These are phyloP conservation scores for Mrakiaceae sp. DNA, from an alignment of 1,284 basidiomycete species.

Conservation along the genomic window DNA sequence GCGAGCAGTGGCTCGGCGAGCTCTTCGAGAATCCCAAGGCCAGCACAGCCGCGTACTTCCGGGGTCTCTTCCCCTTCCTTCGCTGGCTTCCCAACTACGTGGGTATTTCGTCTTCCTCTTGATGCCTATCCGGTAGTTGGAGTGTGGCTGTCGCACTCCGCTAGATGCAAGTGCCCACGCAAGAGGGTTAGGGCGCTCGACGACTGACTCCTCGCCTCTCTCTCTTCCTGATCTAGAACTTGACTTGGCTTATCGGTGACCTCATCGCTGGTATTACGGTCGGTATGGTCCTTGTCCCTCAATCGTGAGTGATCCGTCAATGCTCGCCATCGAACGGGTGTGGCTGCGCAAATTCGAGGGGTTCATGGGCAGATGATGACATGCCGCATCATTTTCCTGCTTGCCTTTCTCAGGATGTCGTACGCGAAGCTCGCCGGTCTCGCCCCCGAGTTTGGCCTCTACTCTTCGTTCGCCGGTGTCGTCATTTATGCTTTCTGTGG, in stretches of 20 bases:
- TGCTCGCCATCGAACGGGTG: too few species aligned
- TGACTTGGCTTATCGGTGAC: conserved; percentile 46
- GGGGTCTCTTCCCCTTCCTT: conserved; percentile 67
- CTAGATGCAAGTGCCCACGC: conserved; percentile 32
- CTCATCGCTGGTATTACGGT: conserved; percentile 78
- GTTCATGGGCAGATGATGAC: too few species aligned
- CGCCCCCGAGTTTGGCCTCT: conserved; percentile 78
- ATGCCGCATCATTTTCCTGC: not conserved
- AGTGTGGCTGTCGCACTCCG: conserved; percentile 10
- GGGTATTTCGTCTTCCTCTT: conserved; percentile 18
- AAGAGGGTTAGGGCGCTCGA: not conserved
- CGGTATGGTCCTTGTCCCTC: conserved; percentile 81
- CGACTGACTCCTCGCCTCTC: conserved; percentile 42
- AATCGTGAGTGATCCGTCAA: conserved; percentile 41
- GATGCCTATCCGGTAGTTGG: not conserved
- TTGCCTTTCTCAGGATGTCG: conserved; percentile 31
- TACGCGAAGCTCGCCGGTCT: conserved; percentile 70
- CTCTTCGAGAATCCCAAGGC: conserved; percentile 39
- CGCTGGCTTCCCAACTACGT: conserved; percentile 74
- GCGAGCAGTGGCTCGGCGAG: conserved; percentile 43
- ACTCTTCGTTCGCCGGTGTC: conserved; percentile 84
- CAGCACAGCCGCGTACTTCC: conserved; percentile 40
- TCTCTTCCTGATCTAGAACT: conserved; percentile 29
- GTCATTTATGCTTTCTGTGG: conserved; percentile 26
- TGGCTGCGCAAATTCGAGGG: too few species aligned